These are phyloP conservation scores for Lasiosphaeria ovina DNA, from an alignment of 495 filamentous ascomycete species.

Conservation along the genomic window DNA sequence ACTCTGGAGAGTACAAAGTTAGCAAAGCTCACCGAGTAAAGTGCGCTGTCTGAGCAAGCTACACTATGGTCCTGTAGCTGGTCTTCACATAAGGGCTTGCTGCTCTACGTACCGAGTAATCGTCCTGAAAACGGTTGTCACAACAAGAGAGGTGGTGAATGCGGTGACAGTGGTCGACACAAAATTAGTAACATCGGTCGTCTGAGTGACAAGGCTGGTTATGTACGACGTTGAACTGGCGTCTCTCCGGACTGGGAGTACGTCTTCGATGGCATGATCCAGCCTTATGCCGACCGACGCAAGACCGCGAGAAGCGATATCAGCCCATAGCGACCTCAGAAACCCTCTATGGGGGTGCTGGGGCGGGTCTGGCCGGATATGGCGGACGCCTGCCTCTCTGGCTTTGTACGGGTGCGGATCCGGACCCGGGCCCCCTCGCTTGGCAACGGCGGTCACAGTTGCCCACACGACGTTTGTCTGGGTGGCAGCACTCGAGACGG, in stretches of 20 bases:
- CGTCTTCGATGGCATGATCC: background rate
- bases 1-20: constrained; percentile 18
- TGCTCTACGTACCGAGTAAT: constrained; percentile 20
- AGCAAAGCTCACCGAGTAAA: background rate
- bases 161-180: constrained; percentile 21
- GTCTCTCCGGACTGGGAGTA: background rate
- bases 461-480: constrained; percentile 28
- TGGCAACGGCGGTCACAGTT: constrained; percentile 18
- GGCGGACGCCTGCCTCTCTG: no score
- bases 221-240: constrained; percentile 12
- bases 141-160: constrained; percentile 19
- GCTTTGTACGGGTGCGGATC: no score
- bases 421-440: background rate
- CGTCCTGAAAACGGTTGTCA: constrained; percentile 25
- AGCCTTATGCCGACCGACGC: background rate
- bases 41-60: no score
- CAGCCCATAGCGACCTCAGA: background rate
- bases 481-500: constrained; percentile 25
- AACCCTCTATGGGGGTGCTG: background rate
- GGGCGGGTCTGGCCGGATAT: background rate
- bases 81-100: no score
- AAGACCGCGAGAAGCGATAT: background rate
- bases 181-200: constrained; percentile 16
- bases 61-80: no score
- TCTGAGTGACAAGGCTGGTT: constrained; percentile 22